These are phyloP conservation scores for Davidsoniella eucalypti DNA, from an alignment of 2,329 filamentous ascomycete genomes.

Conservation along the genomic window DNA sequence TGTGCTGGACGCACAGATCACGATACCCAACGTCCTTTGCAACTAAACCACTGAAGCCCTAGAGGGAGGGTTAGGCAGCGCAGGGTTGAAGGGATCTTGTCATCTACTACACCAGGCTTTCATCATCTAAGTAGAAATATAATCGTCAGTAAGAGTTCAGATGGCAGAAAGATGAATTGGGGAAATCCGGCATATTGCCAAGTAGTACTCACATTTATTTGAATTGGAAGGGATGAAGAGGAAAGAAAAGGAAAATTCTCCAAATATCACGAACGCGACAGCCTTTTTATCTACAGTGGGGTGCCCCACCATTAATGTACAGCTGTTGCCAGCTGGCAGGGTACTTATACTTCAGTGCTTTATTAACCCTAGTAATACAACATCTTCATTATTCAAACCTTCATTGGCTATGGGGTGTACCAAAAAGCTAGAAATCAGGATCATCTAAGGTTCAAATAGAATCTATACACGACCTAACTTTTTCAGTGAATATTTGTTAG, in stretches of 20 bases:
- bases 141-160: constrained; percentile 19
- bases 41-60: constrained; percentile 78
- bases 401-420: too few species aligned
- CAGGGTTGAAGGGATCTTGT: constrained; percentile 47
- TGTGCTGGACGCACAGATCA: constrained; percentile 99
- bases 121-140: constrained; percentile 61
- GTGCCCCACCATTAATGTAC: constrained; percentile 3
- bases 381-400: neutral
- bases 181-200: constrained; percentile 13
- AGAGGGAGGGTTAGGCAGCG: constrained; percentile 60
- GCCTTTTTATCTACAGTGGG: constrained; percentile 2
- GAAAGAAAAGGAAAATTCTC: constrained; percentile 28
- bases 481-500: too few species aligned
- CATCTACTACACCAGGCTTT: constrained; percentile 97
- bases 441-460: neutral
- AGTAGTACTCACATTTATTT: constrained; percentile 69
- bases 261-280: constrained; percentile 16
- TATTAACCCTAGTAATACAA: constrained; percentile 4
- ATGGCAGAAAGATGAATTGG: constrained; percentile 1
- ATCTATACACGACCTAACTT: neutral
- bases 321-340: constrained; percentile 4
- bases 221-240: constrained; percentile 93
- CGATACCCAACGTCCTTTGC: constrained; percentile 48
- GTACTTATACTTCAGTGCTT: neutral
- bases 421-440: too few species aligned